Evolutionary conservation across 2,329 filamentous ascomycete species (phyloP).

Genomic region (Leptosphaerulina australis): DNA sequence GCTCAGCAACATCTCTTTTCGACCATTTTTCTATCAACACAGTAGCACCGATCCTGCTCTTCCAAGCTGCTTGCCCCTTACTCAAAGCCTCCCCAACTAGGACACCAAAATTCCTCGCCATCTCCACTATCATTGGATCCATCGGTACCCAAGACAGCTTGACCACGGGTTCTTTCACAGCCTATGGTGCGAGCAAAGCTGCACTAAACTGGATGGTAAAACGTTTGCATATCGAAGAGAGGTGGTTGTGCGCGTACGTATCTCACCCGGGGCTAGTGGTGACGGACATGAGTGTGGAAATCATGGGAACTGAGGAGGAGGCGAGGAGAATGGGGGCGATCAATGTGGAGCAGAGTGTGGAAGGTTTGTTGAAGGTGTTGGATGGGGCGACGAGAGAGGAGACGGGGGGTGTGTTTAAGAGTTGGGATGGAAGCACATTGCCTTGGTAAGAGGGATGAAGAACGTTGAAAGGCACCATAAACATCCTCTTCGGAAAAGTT

Average conservation of each 20-base stretch:
- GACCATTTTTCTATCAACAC: constrained; percentile 51
- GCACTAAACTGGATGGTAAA: constrained; percentile 22
- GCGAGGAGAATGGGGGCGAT: constrained; percentile 16
- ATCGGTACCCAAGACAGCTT: neutral
- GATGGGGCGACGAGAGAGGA: constrained; percentile 16
- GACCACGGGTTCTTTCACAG: neutral
- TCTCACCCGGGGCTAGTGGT: constrained; percentile 23
- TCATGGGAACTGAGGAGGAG: constrained; percentile 1
- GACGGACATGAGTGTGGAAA: constrained; percentile 20
- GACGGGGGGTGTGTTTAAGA: constrained; percentile 13
- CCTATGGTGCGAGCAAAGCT: constrained; percentile 20
- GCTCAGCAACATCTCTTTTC: neutral
- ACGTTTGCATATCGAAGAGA: constrained; percentile 18
- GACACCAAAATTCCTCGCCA: constrained; percentile 21
- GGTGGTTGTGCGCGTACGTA: constrained; percentile 18
- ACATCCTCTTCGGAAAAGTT: no score
- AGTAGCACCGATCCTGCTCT: constrained; percentile 37
- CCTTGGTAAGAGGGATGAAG: no score
- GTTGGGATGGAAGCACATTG: constrained; percentile 4
- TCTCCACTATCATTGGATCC: constrained; percentile 17
- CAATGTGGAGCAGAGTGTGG: constrained; percentile 19
- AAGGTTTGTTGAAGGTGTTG: constrained; percentile 17
- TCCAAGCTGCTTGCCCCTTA: constrained; percentile 47
- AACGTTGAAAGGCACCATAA: no score
- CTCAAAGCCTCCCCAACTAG: constrained; percentile 33